These are phyloP conservation scores for Blepharisma stoltei DNA, from an alignment of 73 alveolate species.

Conservation along the genomic window DNA sequence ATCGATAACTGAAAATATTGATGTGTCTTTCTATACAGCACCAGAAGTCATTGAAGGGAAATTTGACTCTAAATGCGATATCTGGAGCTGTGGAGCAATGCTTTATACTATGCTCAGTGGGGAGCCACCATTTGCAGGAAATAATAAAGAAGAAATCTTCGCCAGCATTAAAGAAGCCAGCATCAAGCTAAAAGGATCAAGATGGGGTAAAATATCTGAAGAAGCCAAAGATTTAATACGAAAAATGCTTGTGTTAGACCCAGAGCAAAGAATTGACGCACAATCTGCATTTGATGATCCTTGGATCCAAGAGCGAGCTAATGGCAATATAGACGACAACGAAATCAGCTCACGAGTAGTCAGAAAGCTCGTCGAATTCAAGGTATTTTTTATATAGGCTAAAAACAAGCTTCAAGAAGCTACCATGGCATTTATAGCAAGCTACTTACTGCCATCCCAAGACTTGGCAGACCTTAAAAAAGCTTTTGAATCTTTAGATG, in stretches of 20 bases:
- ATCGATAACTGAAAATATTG: too few species aligned
- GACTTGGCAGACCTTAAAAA: too few species aligned
- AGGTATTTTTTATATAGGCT: too few species aligned
- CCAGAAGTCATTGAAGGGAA: background rate
- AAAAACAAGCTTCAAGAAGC: too few species aligned
- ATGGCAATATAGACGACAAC: too few species aligned
- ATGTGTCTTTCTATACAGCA: too few species aligned
- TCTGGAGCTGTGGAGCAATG: slow-evolving; percentile 78
- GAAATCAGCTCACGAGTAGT: too few species aligned
- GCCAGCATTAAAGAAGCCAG: slow-evolving; percentile 19
- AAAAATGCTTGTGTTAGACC: slow-evolving; percentile 41
- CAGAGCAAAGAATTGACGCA: slow-evolving; percentile 47
- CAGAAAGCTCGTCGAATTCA: too few species aligned
- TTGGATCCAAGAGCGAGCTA: slow-evolving; percentile 25
- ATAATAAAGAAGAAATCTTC: slow-evolving; percentile 50
- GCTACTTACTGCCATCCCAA: too few species aligned
- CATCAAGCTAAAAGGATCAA: slow-evolving; percentile 35
- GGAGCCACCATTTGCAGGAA: slow-evolving; percentile 64
- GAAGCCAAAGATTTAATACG: slow-evolving; percentile 54
- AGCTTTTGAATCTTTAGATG: too few species aligned
- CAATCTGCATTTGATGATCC: slow-evolving; percentile 49
- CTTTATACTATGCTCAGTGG: slow-evolving; percentile 71
- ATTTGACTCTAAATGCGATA: slow-evolving; percentile 49
- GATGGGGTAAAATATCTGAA: slow-evolving; percentile 44
- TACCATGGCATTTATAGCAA: too few species aligned